Percentiles rank a stretch among this genome's conserved stretches.
These are phyloP conservation scores for Suillus clintonianus DNA, from an alignment of 768 basidiomycete genomes.

Conservation along the genomic window DNA sequence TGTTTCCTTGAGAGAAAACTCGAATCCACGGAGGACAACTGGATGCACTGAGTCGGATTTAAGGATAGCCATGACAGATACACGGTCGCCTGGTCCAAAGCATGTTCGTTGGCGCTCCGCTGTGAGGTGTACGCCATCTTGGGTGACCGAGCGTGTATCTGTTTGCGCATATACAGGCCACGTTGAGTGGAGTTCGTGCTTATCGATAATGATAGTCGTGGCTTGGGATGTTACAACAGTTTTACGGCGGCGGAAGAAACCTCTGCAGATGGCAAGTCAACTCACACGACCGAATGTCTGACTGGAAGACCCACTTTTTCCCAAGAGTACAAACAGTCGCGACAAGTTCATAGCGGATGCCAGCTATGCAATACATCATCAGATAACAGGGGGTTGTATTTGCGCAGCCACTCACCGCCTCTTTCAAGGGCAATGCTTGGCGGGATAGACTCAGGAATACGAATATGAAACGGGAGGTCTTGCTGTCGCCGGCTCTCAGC, in stretches of 20 bases:
- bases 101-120: constrained; percentile 79
- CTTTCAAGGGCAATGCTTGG: constrained; percentile 81
- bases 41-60: constrained; percentile 70
- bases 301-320: constrained; percentile 60
- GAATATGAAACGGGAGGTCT: constrained; percentile 88
- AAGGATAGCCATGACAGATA: constrained; percentile 69
- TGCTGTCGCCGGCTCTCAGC: constrained; percentile 45
- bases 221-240: constrained; percentile 66
- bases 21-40: constrained; percentile 79
- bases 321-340: constrained; percentile 85
- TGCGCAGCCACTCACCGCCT: constrained; percentile 47
- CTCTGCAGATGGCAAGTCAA: constrained; percentile 42
- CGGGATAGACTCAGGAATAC: constrained; percentile 90
- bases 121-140: constrained; percentile 72
- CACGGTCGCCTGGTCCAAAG: constrained; percentile 84
- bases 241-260: constrained; percentile 81
- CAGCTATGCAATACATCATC: constrained; percentile 45
- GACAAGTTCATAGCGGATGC: constrained; percentile 88
- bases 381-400: background rate
- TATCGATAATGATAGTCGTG: constrained; percentile 81
- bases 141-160: constrained; percentile 63
- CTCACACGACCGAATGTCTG: background rate
- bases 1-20: constrained; percentile 77
- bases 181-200: constrained; percentile 90
- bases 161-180: constrained; percentile 90